A percentile compares a stretch with the other conserved stretches of the same genome.
Conservation (phyloP, 2,329 filamentous ascomycete species). For the Ascochyta clinopodiicola region DNA sequence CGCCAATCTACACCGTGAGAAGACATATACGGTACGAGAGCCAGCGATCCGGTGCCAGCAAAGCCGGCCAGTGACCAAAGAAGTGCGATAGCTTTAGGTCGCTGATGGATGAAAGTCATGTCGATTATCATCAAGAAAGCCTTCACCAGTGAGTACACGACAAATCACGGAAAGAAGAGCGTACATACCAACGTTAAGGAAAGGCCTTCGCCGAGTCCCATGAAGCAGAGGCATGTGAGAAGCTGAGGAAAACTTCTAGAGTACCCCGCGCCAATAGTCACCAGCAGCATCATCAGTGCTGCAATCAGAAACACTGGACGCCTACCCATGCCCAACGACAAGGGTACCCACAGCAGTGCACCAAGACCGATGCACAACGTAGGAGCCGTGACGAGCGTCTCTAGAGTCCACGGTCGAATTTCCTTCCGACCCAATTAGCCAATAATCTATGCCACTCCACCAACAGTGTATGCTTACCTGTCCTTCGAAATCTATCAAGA, state of each 20-base stretch:
- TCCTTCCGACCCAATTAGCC: conserved; percentile 16
- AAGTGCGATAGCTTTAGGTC: conserved; percentile 43
- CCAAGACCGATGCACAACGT: conserved; percentile 47
- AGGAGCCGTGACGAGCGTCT: conserved; percentile 36
- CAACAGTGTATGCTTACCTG: conserved; percentile 16
- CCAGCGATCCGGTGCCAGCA: conserved; percentile 32
- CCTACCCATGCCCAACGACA: conserved; percentile 48
- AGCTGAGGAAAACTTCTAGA: conserved; percentile 36
- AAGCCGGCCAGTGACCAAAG: conserved; percentile 43
- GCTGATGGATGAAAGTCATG: conserved; percentile 50
- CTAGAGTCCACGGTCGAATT: conserved; percentile 31
- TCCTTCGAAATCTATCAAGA: conserved; percentile 19
- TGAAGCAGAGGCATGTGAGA: conserved; percentile 38
- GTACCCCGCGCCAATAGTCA: conserved; percentile 36
- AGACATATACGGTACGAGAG: conserved; percentile 38
- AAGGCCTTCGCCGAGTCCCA: conserved; percentile 45
- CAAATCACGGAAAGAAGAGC: not conserved
- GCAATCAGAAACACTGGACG: conserved; percentile 47
- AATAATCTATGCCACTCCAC: not conserved
- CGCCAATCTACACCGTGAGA: conserved; percentile 41
- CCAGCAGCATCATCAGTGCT: conserved; percentile 33
- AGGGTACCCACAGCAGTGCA: conserved; percentile 48
- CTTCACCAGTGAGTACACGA: conserved; percentile 24
- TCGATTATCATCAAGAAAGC: conserved; percentile 48
- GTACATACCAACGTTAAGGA: conserved; percentile 38